Base-by-base conservation (phyloP, 371 early-diverging fungal genomes). In the Apophysomyces variabilis region DNA sequence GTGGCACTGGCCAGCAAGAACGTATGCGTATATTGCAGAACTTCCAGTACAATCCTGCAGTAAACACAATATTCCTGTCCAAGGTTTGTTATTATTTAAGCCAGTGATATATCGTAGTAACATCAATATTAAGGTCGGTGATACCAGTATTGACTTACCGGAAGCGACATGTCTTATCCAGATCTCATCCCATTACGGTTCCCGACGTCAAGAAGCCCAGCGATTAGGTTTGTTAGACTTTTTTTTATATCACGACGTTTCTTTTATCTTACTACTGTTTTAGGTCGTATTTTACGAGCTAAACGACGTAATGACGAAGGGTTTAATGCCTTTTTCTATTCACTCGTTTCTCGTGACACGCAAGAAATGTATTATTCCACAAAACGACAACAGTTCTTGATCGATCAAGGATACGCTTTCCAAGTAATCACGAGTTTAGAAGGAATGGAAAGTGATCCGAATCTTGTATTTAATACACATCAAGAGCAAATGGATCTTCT, bases 391-490 rank as follows among this genome's bases (percentile, higher is more conserved):
- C 99, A 98, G 79, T 99, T 99, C 78, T 79, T 99, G 69, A 94
- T 99, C 47, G 99, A 99, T 78, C 99, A 99, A 80, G 99, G 99
- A 1, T 99, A 99, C 79, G 93, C 98, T 21, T 99, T 99, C 85
- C 99, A 98, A 79, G 98, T 95, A 32, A 93, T 97, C 65, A 92
- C 90, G 7, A 84, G 89, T 21, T 84, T 96, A 8, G 92, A 93
- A 65, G 95, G 95, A 11, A 87, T 93, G 80, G 91, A 91, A 5
- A 82, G 81, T 12, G 88, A 86, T 63, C 85, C 85, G 0, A 85
- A 88, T 5, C 81, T 94, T 9, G 92, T 91, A 0, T 96, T 92
- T 67, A 85, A 86, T 63, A 90, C 93, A 2, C 84, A 86, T 35
- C 78, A 84, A 46, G 91, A 94, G 64, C 98, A 99, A 67, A 83